These are phyloP conservation scores for Mycoemilia scoparia DNA, from an alignment of 192 early-diverging fungal species.

Conservation along the genomic window DNA sequence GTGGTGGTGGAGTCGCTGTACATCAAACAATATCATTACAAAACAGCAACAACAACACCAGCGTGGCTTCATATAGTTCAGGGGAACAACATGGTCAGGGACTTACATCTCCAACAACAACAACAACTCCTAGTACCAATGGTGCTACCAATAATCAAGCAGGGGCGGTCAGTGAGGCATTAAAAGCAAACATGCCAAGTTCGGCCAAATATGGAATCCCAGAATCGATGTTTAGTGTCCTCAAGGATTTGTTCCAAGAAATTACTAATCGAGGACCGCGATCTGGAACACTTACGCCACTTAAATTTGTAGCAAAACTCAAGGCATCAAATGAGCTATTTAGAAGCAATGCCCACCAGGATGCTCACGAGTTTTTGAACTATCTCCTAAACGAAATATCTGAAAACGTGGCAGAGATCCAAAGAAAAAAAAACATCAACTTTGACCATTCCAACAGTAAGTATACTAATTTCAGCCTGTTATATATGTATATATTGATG, in stretches of 20 bases:
- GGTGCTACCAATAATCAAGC: constrained; percentile 2
- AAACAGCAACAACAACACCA: not conserved
- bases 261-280: constrained; percentile 71
- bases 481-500: not conserved
- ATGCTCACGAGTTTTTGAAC: constrained; percentile 97
- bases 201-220: constrained; percentile 33
- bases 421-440: constrained; percentile 28
- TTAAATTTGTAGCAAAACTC: constrained; percentile 69
- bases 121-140: constrained; percentile 1
- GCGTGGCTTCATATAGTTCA: not conserved
- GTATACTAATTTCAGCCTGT: no score
- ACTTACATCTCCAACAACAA: not conserved
- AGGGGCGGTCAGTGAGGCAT: constrained; percentile 5
- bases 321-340: constrained; percentile 92
- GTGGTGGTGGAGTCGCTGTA: not conserved
- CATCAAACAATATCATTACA: not conserved
- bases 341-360: constrained; percentile 85
- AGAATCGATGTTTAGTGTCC: constrained; percentile 66
- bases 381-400: constrained; percentile 81
- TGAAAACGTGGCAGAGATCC: constrained; percentile 58
- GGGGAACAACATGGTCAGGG: not conserved
- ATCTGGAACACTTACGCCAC: constrained; percentile 66
- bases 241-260: constrained; percentile 71
- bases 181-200: constrained; percentile 14
- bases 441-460: no score